These are phyloP conservation scores for Saturnispora sekii DNA, from an alignment of 805 yeast species.

Conservation along the genomic window DNA sequence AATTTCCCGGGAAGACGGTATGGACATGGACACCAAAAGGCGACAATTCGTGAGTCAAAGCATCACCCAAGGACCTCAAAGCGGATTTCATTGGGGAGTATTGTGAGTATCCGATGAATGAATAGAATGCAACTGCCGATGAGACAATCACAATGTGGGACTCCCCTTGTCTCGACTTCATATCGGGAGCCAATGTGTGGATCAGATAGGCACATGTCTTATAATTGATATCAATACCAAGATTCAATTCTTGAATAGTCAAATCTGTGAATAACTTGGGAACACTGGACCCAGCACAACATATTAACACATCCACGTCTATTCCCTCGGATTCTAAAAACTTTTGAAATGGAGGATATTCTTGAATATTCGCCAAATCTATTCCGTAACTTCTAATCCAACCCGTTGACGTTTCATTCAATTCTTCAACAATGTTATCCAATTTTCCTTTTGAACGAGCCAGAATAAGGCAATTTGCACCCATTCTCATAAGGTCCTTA, in stretches of 20 bases:
- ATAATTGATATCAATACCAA: slow-evolving; percentile 64
- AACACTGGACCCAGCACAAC: slow-evolving; percentile 82
- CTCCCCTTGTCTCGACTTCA: slow-evolving; percentile 10
- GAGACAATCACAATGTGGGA: slow-evolving; percentile 55
- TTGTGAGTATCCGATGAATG: slow-evolving; percentile 84
- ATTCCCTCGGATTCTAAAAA: slow-evolving; percentile 18
- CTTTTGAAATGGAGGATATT: slow-evolving; percentile 30
- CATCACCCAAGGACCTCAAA: slow-evolving; percentile 60
- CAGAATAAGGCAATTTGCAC: slow-evolving; percentile 62
- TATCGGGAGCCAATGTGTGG: slow-evolving; percentile 44
- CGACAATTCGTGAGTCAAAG: slow-evolving; percentile 71
- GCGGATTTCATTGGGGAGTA: slow-evolving; percentile 90
- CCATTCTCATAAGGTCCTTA: slow-evolving; percentile 30
- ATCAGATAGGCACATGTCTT: slow-evolving; percentile 60
- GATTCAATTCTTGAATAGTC: slow-evolving; percentile 43
- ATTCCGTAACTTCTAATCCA: slow-evolving; percentile 36
- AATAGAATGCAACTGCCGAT: slow-evolving; percentile 72
- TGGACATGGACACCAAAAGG: slow-evolving; percentile 62
- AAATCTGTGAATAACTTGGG: slow-evolving; percentile 73
- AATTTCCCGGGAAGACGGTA: slow-evolving; percentile 82
- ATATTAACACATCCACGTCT: slow-evolving; percentile 62
- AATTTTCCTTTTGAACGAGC: slow-evolving; percentile 67
- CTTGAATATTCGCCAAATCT: slow-evolving; percentile 53
- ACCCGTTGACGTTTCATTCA: slow-evolving; percentile 19
- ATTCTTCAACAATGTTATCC: slow-evolving; percentile 29